phyloP scores from a whole-genome alignment of 1,284 basidiomycete species.

The Bondarzewia mesenterica region DNA sequence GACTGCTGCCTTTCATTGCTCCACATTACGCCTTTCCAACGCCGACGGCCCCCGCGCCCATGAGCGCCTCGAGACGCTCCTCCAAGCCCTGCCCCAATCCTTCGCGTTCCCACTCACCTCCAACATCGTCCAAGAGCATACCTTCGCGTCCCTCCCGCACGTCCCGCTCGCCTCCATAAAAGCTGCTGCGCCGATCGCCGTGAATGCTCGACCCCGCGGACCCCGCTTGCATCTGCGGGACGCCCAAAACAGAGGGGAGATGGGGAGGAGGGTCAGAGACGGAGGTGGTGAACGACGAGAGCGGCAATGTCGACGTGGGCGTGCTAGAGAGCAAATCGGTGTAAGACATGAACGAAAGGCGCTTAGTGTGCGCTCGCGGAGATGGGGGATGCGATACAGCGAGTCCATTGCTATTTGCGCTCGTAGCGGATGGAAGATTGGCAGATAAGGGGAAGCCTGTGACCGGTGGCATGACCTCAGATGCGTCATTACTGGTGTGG shows the following conservation, averaged over 20 bases:
- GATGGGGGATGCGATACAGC: slow-evolving; percentile 33
- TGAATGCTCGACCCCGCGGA: slow-evolving; percentile 8
- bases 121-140: slow-evolving; percentile 42
- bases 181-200: slow-evolving; percentile 17
- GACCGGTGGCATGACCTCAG: slow-evolving; percentile 9
- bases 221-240: slow-evolving; percentile 20
- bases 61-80: slow-evolving; percentile 62
- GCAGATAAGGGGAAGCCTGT: slow-evolving; percentile 12
- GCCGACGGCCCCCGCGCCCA: slow-evolving; percentile 12
- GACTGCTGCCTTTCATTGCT: neutral
- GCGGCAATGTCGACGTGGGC: slow-evolving; percentile 60
- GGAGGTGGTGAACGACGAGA: slow-evolving; percentile 62
- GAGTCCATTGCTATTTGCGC: slow-evolving; percentile 25
- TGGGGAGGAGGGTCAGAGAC: slow-evolving; percentile 59
- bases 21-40: neutral
- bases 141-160: slow-evolving; percentile 24
- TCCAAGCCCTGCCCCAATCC: slow-evolving; percentile 75
- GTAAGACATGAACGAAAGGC: slow-evolving; percentile 81
- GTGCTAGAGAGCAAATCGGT: slow-evolving; percentile 74
- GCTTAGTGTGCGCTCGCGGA: slow-evolving; percentile 47
- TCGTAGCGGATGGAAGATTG: slow-evolving; percentile 12
- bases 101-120: slow-evolving; percentile 79
- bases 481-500: neutral
- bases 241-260: slow-evolving; percentile 46
- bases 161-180: slow-evolving; percentile 15